Evolutionary conservation across 164 flowering plant species (phyloP).

Genomic region (Vitis rupestris): DNA sequence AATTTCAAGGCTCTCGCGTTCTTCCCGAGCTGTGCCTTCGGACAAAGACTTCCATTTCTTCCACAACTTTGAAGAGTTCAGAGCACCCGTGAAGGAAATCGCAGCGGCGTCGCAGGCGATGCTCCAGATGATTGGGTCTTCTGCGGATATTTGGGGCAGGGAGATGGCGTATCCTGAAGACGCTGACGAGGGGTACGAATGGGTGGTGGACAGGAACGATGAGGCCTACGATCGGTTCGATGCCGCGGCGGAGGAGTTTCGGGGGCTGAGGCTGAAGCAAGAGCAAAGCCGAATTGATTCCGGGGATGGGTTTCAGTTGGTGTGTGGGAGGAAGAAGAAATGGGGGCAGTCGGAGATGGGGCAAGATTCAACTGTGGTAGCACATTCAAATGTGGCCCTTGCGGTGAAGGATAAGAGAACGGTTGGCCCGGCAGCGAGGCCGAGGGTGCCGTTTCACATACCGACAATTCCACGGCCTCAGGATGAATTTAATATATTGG

Average conservation of each 20-base stretch:
- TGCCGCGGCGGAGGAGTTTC: slow-evolving; percentile 65
- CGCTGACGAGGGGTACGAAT: slow-evolving; percentile 59
- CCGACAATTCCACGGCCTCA: slow-evolving; percentile 79
- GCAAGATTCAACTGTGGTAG: slow-evolving; percentile 9
- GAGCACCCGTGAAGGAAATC: slow-evolving; percentile 50
- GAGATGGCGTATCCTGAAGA: slow-evolving; percentile 31
- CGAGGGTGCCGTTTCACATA: slow-evolving; percentile 82
- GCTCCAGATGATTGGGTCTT: slow-evolving; percentile 46
- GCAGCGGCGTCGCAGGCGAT: slow-evolving; percentile 32
- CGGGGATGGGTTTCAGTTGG: slow-evolving; percentile 73
- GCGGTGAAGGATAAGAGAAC: slow-evolving; percentile 37
- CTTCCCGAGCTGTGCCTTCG: slow-evolving; percentile 57
- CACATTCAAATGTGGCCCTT: slow-evolving; percentile 52
- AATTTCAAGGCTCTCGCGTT: slow-evolving; percentile 52
- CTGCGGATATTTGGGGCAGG: slow-evolving; percentile 33
- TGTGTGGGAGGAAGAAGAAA: slow-evolving; percentile 73
- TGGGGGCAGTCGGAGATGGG: slow-evolving; percentile 13
- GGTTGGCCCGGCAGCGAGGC: slow-evolving; percentile 24
- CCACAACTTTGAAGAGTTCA: slow-evolving; percentile 76
- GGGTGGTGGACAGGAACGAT: slow-evolving; percentile 74
- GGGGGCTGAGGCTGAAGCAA: slow-evolving; percentile 43
- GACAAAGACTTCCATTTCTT: slow-evolving; percentile 79
- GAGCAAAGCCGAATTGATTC: slow-evolving; percentile 26
- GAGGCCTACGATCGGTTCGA: slow-evolving; percentile 70
- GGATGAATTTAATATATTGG: slow-evolving; percentile 66